Percentiles rank a stretch among this genome's conserved stretches.
These are phyloP conservation scores for Didymella lethalis DNA, from an alignment of 2,329 filamentous ascomycete species.

Conservation along the genomic window DNA sequence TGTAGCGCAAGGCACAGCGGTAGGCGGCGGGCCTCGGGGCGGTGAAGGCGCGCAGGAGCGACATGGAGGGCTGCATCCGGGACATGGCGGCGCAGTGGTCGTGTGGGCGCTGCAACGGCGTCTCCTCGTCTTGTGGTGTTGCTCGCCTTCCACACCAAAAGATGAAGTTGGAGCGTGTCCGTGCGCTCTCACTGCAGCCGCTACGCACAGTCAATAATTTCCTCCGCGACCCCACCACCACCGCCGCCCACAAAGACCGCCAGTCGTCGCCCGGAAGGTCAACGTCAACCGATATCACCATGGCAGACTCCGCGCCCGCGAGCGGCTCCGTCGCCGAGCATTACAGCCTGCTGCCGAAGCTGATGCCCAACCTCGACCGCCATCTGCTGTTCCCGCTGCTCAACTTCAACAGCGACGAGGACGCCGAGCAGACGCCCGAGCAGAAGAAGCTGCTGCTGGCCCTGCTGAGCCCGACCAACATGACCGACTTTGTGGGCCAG, in stretches of 20 bases:
- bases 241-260: slow-evolving; percentile 28
- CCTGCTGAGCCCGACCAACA: slow-evolving; percentile 96
- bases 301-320: slow-evolving; percentile 44
- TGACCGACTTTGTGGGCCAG: slow-evolving; percentile 96
- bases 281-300: slow-evolving; percentile 18
- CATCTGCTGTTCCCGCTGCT: slow-evolving; percentile 96
- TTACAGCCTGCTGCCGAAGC: slow-evolving; percentile 84
- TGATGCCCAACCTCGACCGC: slow-evolving; percentile 91
- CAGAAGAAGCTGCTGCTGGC: slow-evolving; percentile 89
- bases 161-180: slow-evolving; percentile 44
- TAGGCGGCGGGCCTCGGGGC: slow-evolving; percentile 4
- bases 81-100: slow-evolving; percentile 41
- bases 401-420: slow-evolving; percentile 85
- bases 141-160: slow-evolving; percentile 38
- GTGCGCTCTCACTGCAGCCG: slow-evolving; percentile 9
- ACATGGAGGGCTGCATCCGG: slow-evolving; percentile 45
- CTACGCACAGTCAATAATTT: slow-evolving; percentile 50
- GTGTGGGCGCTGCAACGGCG: too few relatives aligned
- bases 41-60: slow-evolving; percentile 52
- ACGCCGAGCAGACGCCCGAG: slow-evolving; percentile 76
- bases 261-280: slow-evolving; percentile 17
- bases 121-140: slow-evolving; percentile 13
- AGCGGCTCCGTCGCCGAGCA: slow-evolving; percentile 67
- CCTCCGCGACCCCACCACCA: slow-evolving; percentile 27
- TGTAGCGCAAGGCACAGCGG: slow-evolving; percentile 23